phyloP scores from a whole-genome alignment of 768 basidiomycete species.

The Pulveroboletus sp. region DNA sequence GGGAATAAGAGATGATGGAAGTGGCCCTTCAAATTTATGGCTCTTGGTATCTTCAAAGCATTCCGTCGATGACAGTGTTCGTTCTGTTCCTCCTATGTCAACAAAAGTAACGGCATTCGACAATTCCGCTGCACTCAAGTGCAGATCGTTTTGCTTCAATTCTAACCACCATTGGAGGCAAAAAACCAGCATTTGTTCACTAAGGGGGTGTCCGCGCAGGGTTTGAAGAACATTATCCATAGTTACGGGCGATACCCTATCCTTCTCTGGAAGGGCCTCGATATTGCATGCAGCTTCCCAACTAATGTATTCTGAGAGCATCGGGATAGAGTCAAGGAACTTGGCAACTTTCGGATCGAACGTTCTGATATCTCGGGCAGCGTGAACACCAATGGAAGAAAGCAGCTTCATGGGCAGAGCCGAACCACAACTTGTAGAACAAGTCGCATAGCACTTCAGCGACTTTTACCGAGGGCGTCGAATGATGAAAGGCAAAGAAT shows the following conservation, averaged over 20 bases:
- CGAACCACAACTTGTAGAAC: constrained; percentile 38
- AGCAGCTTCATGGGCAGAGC: not conserved
- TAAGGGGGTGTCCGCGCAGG: not conserved
- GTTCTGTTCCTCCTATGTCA: constrained; percentile 42
- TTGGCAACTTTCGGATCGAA: constrained; percentile 63
- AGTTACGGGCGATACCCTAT: not conserved
- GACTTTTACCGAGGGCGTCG: constrained; percentile 81
- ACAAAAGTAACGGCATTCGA: too few relatives aligned
- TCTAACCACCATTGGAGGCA: constrained; percentile 3
- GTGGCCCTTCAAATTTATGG: constrained; percentile 52
- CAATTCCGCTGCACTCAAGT: too few relatives aligned
- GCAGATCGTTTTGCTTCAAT: too few relatives aligned
- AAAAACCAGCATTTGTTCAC: constrained; percentile 1
- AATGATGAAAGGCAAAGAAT: constrained; percentile 86
- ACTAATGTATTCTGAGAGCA: constrained; percentile 56
- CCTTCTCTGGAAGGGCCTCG: constrained; percentile 3
- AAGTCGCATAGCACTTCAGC: constrained; percentile 63
- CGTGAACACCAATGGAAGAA: constrained; percentile 5
- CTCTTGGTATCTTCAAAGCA: constrained; percentile 52
- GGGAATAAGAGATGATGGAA: constrained; percentile 65
- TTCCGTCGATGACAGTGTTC: constrained; percentile 59
- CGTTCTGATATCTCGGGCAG: constrained; percentile 33
- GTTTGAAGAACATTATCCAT: not conserved
- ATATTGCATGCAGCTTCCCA: constrained; percentile 49
- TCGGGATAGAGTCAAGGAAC: constrained; percentile 75